Evolutionary conservation across 2,329 filamentous ascomycete species (phyloP).

Genomic region (Sordariomycetes sp.): DNA sequence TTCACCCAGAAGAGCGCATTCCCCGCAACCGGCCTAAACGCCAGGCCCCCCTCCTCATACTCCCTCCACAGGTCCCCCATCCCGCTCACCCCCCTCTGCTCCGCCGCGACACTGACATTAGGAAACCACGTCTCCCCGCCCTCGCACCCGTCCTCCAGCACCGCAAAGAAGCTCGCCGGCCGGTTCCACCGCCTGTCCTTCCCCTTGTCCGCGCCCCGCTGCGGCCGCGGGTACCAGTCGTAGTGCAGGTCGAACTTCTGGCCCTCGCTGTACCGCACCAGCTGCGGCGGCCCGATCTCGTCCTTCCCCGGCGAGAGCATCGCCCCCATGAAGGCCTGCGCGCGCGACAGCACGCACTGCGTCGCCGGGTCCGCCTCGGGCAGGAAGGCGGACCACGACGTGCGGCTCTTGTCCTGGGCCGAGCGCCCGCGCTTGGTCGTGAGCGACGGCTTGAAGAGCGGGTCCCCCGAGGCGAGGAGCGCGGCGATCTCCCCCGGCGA

Average conservation of each 20-base stretch:
- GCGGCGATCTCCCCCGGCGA: slow-evolving; percentile 14
- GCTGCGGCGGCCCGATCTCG: slow-evolving; percentile 29
- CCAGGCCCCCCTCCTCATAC: slow-evolving; percentile 21
- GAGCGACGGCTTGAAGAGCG: slow-evolving; percentile 22
- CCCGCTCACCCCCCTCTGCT: slow-evolving; percentile 17
- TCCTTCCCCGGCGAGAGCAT: slow-evolving; percentile 22
- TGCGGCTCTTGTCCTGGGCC: slow-evolving; percentile 22
- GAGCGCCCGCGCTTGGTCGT: slow-evolving; percentile 24
- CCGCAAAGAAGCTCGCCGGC: slow-evolving; percentile 29
- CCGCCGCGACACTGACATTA: slow-evolving; percentile 12
- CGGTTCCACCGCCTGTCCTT: slow-evolving; percentile 16
- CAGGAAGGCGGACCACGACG: slow-evolving; percentile 25
- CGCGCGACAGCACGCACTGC: slow-evolving; percentile 23
- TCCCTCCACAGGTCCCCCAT: background rate
- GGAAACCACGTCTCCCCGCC: slow-evolving; percentile 31
- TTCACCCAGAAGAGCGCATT: slow-evolving; percentile 36
- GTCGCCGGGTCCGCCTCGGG: slow-evolving; percentile 22
- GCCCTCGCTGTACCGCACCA: slow-evolving; percentile 26
- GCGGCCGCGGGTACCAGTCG: slow-evolving; percentile 21
- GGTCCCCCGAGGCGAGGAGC: slow-evolving; percentile 22
- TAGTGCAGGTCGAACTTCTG: slow-evolving; percentile 28
- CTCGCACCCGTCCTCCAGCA: slow-evolving; percentile 25
- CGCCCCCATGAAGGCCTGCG: slow-evolving; percentile 24
- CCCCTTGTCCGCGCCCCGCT: background rate
- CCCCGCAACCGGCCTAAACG: slow-evolving; percentile 26